Conservation (phyloP, 192 early-diverging fungal genomes). For the Glomus cerebriforme region DNA sequence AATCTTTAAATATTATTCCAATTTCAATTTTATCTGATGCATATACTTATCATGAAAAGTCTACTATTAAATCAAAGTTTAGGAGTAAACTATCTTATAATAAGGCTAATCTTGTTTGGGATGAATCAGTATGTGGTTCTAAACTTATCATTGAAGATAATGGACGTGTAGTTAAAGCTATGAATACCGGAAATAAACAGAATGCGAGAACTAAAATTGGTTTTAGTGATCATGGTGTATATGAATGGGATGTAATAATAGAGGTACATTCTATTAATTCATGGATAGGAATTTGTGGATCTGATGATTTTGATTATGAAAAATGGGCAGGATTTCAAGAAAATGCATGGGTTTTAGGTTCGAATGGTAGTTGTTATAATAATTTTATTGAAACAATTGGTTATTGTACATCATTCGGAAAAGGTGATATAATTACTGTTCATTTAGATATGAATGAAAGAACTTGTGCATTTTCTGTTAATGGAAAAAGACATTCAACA, state of each 20-base stretch:
- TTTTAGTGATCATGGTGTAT: neutral
- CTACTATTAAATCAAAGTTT: no score
- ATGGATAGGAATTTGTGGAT: neutral
- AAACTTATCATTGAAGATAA: neutral
- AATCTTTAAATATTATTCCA: constrained; percentile 1
- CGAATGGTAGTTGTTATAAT: neutral
- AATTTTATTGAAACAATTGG: no score
- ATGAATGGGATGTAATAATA: constrained; percentile 18
- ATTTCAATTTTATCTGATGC: neutral
- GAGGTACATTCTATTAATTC: neutral
- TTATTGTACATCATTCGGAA: neutral
- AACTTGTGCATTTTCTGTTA: neutral
- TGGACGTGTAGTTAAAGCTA: neutral
- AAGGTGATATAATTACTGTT: neutral
- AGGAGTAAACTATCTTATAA: no score
- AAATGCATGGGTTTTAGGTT: neutral
- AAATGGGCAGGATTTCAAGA: neutral
- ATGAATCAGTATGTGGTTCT: neutral
- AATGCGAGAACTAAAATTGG: neutral
- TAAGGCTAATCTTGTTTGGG: neutral
- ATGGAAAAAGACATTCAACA: neutral
- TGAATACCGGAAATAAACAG: neutral
- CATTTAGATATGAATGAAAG: constrained; percentile 29
- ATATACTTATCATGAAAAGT: neutral
- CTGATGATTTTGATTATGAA: neutral